Percentiles rank a stretch among this genome's conserved stretches.
Conservation (phyloP, 2,329 filamentous ascomycete species). For the Ophiocordyceps camponoti-leonardi region DNA sequence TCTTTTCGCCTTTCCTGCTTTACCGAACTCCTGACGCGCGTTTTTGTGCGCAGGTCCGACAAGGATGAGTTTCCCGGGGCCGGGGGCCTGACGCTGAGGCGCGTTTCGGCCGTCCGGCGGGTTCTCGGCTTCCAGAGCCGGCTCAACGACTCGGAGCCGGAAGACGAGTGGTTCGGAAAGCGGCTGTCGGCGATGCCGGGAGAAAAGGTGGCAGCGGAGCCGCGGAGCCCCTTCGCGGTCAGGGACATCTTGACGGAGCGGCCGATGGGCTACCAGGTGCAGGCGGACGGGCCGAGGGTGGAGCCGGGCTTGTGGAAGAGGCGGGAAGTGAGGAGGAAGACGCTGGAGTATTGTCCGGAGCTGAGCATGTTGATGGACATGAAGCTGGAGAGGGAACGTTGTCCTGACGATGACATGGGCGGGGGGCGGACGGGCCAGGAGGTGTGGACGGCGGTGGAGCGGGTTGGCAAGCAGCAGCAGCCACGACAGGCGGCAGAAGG, state of each 20-base stretch:
- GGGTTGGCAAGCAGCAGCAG: too few relatives aligned
- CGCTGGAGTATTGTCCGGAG: constrained; percentile 39
- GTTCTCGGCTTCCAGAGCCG: constrained; percentile 31
- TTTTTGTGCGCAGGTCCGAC: constrained; percentile 11
- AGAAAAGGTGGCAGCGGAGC: constrained; percentile 25
- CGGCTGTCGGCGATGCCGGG: constrained; percentile 29
- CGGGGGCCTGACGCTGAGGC: constrained; percentile 35
- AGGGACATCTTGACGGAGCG: constrained; percentile 30
- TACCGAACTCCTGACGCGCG: too few relatives aligned
- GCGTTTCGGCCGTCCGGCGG: constrained; percentile 30
- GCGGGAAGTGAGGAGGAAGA: constrained; percentile 22
- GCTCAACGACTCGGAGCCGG: constrained; percentile 30
- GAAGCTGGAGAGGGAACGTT: constrained; percentile 33
- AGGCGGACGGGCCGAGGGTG: constrained; percentile 21
- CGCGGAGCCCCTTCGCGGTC: constrained; percentile 26
- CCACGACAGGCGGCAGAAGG: not conserved
- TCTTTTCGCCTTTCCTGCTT: too few relatives aligned
- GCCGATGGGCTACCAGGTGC: constrained; percentile 37
- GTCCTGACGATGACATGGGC: constrained; percentile 9
- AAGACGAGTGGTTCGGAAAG: constrained; percentile 38
- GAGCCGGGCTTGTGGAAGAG: constrained; percentile 29
- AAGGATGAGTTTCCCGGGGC: constrained; percentile 32
- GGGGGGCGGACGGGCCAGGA: constrained; percentile 1
- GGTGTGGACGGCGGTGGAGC: not conserved
- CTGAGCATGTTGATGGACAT: constrained; percentile 37